phyloP scores from a whole-genome alignment of 129 eudicot species.

The Flaveria brownii region DNA sequence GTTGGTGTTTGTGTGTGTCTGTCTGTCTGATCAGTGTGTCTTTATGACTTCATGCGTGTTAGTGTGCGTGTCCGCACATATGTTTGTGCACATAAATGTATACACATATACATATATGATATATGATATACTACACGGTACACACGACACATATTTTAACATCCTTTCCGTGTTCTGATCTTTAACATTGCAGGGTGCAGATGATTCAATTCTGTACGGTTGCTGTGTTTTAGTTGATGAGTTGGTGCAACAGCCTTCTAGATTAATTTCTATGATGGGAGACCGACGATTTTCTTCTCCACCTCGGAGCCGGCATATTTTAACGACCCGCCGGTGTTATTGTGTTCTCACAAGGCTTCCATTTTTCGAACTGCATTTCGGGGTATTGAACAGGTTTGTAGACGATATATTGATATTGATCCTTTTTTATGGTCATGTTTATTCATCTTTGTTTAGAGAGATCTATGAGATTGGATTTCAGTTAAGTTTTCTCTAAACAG shows the following conservation, averaged over 20 bases:
- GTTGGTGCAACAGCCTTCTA: slow-evolving; percentile 81
- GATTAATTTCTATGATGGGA: slow-evolving; percentile 71
- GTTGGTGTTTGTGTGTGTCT: not conserved
- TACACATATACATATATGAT: not conserved
- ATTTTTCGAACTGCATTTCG: slow-evolving; percentile 92
- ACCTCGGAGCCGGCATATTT: slow-evolving; percentile 66
- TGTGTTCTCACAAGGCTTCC: slow-evolving; percentile 96
- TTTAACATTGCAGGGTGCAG: slow-evolving; percentile 69
- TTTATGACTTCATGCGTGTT: not conserved
- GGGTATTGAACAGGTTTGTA: slow-evolving; percentile 80
- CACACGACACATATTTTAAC: not conserved
- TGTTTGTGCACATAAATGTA: not conserved
- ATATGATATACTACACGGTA: not conserved
- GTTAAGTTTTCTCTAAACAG: not conserved
- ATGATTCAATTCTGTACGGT: slow-evolving; percentile 90
- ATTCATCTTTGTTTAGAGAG: not conserved
- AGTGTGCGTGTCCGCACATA: not conserved
- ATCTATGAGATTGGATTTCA: not conserved
- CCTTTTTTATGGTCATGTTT: slow-evolving; percentile 10
- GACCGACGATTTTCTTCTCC: slow-evolving; percentile 49
- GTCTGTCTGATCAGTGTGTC: not conserved
- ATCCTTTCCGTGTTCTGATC: slow-evolving; percentile 12
- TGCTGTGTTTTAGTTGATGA: slow-evolving; percentile 97
- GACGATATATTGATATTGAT: not conserved
- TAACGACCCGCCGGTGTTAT: slow-evolving; percentile 92